phyloP scores from a whole-genome alignment of 164 flowering plant species.

The Cinnamomum micranthum region DNA sequence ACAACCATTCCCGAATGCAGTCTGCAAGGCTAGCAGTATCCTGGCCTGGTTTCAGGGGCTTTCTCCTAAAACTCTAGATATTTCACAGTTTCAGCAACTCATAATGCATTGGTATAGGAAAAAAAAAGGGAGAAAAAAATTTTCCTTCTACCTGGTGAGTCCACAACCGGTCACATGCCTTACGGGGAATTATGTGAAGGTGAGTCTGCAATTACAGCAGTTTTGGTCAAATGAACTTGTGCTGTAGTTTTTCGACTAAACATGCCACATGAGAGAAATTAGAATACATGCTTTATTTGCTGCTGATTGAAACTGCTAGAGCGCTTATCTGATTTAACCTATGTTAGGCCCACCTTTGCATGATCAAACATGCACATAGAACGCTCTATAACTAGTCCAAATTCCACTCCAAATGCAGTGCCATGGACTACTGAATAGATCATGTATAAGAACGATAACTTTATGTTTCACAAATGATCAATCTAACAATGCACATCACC shows the following conservation, averaged over 20 bases:
- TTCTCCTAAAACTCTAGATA: conserved; percentile 57
- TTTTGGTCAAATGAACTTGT: background rate
- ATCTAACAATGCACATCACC: too few relatives aligned
- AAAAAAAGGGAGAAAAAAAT: background rate
- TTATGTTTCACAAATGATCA: too few relatives aligned
- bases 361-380: too few relatives aligned
- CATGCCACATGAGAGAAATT: background rate
- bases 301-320: too few relatives aligned
- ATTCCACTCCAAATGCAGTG: too few relatives aligned
- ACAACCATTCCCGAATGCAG: conserved; percentile 40
- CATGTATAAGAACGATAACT: too few relatives aligned
- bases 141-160: conserved; percentile 61
- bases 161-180: conserved; percentile 72
- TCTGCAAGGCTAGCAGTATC: conserved; percentile 49
- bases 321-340: too few relatives aligned
- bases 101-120: background rate
- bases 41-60: conserved; percentile 37
- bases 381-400: too few relatives aligned
- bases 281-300: too few relatives aligned
- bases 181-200: conserved; percentile 87
- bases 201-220: conserved; percentile 55
- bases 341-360: too few relatives aligned
- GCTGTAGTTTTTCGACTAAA: background rate
- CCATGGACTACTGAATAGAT: too few relatives aligned
- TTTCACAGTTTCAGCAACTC: background rate